Evolutionary conservation across 768 basidiomycete species (phyloP).

Genomic region (Leccinum sublutescens): DNA sequence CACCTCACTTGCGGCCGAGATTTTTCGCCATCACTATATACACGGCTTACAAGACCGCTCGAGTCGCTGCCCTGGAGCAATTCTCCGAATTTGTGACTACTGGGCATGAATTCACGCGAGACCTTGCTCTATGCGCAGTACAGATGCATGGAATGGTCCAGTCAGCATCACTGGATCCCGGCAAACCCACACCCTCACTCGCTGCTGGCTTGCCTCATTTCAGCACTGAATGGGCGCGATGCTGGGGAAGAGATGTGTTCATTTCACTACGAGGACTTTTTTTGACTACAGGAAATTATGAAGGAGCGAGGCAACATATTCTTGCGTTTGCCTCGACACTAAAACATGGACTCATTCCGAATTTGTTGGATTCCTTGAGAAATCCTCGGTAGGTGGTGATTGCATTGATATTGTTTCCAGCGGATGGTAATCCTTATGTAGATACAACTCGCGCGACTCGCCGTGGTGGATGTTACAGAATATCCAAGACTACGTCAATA

Average conservation of each 20-base stretch:
- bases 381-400: constrained; percentile 63
- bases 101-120: constrained; percentile 88
- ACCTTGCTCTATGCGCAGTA: constrained; percentile 78
- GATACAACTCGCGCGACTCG: constrained; percentile 95
- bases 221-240: constrained; percentile 88
- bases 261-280: constrained; percentile 93
- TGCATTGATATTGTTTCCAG: not conserved
- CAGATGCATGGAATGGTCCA: constrained; percentile 92
- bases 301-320: constrained; percentile 85
- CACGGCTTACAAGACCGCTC: constrained; percentile 89
- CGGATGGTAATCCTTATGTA: constrained; percentile 23
- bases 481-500: constrained; percentile 89
- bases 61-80: constrained; percentile 80
- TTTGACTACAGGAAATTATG: constrained; percentile 87
- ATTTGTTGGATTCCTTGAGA: constrained; percentile 85
- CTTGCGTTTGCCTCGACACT: constrained; percentile 89
- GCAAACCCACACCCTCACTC: constrained; percentile 68
- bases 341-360: constrained; percentile 96
- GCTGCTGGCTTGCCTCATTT: constrained; percentile 98
- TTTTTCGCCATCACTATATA: constrained; percentile 93
- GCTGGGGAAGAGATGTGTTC: constrained; percentile 95
- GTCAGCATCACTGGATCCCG: constrained; percentile 85
- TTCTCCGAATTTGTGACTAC: constrained; percentile 81
- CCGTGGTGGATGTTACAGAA: constrained; percentile 99
- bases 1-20: constrained; percentile 91